Conservation (phyloP, 257 asterid species). For the Nicotiana tabacum region DNA sequence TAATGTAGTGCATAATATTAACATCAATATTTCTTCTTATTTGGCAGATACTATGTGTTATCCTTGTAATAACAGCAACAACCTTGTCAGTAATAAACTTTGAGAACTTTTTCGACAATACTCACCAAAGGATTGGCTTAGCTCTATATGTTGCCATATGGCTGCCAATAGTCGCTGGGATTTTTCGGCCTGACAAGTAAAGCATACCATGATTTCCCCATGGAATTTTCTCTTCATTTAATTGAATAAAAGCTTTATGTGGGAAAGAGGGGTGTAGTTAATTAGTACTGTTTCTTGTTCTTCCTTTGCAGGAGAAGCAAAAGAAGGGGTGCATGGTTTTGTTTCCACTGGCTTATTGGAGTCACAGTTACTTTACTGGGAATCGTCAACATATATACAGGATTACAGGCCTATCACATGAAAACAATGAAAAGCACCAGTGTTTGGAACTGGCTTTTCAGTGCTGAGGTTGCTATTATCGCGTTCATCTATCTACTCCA, state of each 20-base stretch:
- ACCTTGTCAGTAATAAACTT: constrained; percentile 65
- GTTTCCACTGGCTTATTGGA: constrained; percentile 80
- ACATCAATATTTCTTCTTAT: neutral
- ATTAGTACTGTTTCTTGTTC: neutral
- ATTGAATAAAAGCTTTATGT: neutral
- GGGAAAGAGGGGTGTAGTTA: neutral
- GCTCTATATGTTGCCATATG: constrained; percentile 64
- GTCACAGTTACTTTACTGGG: constrained; percentile 54
- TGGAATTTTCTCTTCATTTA: neutral
- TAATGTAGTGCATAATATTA: neutral
- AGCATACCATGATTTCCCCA: neutral
- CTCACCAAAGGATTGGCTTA: constrained; percentile 74
- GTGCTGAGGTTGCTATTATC: constrained; percentile 45
- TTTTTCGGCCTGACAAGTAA: constrained; percentile 68
- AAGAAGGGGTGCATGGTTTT: constrained; percentile 61
- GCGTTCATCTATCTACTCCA: constrained; percentile 60
- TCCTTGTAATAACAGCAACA: constrained; percentile 70
- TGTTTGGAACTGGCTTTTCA: constrained; percentile 59
- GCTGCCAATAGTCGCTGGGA: constrained; percentile 61
- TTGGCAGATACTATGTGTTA: constrained; percentile 53
- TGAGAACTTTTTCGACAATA: constrained; percentile 68
- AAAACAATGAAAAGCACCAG: constrained; percentile 42
- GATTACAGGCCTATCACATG: constrained; percentile 65
- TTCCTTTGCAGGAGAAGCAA: constrained; percentile 57
- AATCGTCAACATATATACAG: constrained; percentile 66